phyloP scores from a whole-genome alignment of 345 rosid genomes.

The Salix exigua region DNA sequence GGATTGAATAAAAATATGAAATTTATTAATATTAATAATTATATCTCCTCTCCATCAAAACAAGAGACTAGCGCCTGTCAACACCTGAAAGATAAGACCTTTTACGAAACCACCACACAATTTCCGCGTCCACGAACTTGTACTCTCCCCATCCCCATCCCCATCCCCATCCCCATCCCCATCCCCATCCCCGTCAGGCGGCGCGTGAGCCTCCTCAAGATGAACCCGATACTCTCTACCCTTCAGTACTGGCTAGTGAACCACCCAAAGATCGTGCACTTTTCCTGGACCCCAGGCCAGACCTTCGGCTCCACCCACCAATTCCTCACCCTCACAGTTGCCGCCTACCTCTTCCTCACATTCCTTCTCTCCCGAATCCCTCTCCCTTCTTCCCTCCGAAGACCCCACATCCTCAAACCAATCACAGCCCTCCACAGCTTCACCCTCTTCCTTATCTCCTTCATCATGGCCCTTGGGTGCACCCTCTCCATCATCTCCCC shows the following conservation, averaged over 20 bases:
- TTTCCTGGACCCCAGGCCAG: constrained; percentile 52
- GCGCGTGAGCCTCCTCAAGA: background rate
- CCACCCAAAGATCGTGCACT: constrained; percentile 51
- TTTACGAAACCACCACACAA: too few relatives aligned
- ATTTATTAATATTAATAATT: too few relatives aligned
- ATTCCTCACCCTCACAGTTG: constrained; percentile 46
- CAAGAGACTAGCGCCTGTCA: too few relatives aligned
- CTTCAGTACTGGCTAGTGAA: constrained; percentile 52
- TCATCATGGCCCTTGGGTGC: constrained; percentile 69
- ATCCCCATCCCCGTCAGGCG: background rate
- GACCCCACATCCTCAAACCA: constrained; percentile 49
- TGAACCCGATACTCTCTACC: constrained; percentile 24
- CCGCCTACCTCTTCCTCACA: constrained; percentile 52
- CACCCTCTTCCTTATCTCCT: constrained; percentile 53
- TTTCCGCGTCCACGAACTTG: background rate
- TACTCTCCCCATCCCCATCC: background rate
- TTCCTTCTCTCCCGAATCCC: constrained; percentile 37
- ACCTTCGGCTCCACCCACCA: constrained; percentile 54
- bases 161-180: background rate
- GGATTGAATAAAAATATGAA: too few relatives aligned
- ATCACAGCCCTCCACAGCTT: constrained; percentile 73
- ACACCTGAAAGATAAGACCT: too few relatives aligned
- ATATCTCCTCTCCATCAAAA: too few relatives aligned
- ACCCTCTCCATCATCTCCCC: constrained; percentile 41
- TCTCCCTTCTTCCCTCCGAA: constrained; percentile 21